Evolutionary conservation across 2,329 filamentous ascomycete species (phyloP).

Genomic region (Diplodia intermedia): DNA sequence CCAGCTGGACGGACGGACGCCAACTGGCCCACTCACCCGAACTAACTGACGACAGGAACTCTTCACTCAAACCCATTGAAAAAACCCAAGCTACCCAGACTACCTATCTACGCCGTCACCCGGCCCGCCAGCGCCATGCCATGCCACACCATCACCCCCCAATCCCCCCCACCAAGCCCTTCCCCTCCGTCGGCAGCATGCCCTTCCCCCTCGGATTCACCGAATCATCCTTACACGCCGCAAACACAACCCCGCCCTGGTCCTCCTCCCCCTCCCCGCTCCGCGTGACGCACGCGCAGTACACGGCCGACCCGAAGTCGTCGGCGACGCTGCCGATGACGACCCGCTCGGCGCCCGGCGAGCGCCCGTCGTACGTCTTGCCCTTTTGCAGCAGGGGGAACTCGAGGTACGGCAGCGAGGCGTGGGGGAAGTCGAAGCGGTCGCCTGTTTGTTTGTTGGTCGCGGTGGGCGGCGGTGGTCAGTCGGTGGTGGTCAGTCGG

Average conservation of each 20-base stretch:
- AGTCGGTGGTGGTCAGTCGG: too few relatives aligned
- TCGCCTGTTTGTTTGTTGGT: too few relatives aligned
- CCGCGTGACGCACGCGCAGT: slow-evolving; percentile 36
- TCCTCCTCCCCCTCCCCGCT: neutral
- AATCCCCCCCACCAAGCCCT: slow-evolving; percentile 1
- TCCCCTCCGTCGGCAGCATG: slow-evolving; percentile 5
- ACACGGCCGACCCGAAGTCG: slow-evolving; percentile 41
- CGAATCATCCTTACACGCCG: neutral
- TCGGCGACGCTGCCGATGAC: slow-evolving; percentile 42
- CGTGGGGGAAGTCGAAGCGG: slow-evolving; percentile 42
- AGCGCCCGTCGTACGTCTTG: slow-evolving; percentile 36
- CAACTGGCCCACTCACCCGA: neutral
- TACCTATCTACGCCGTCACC: neutral
- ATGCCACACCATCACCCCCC: neutral
- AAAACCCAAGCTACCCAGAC: too few relatives aligned
- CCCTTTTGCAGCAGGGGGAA: slow-evolving; percentile 43
- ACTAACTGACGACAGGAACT: neutral
- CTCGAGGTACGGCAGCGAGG: slow-evolving; percentile 41
- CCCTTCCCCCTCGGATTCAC: slow-evolving; percentile 22
- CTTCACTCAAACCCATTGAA: neutral
- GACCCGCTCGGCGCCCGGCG: slow-evolving; percentile 44
- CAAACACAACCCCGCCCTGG: neutral
- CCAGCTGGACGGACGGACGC: neutral
- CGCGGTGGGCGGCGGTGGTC: too few relatives aligned
- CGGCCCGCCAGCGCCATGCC: neutral